Evolutionary conservation across 805 yeast species (phyloP), one percentile per base, ranked within the genome.

Genomic region (Ogataea dorogensis): DNA sequence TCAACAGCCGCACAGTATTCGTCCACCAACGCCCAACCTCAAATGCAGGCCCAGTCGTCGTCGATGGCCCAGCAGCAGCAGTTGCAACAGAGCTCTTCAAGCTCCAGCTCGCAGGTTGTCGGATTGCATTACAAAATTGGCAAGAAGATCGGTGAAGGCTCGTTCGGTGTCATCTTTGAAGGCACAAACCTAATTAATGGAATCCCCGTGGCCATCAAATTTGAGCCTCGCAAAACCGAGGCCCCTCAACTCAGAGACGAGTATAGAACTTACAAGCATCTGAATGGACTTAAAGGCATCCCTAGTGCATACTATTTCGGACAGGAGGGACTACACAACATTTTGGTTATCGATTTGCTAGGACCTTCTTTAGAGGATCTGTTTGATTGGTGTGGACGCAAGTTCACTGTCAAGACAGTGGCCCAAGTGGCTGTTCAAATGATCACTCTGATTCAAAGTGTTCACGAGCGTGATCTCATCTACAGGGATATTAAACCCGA

Each of bases 271-370:
- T 93, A 93, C 65, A 83, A 88, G 55, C 83, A 86, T 38, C 70
- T 93, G 33, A 77, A 79, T 40, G 95, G 94, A 13, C 74, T 81
- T 33, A 71, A 69, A 28, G 98, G 98, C 31, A 81, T 93, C 35
- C 98, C 98, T 34, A 79, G 81, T 53, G 98, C 96, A n/a, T 93
- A 93, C 66, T 93, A 88, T 61, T 91, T 91, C 61, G 98, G 98
- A 42, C 98, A 93, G 59, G 98, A 93, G 65, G 98, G 98, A 20
- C 76, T 93, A 42, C 98, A 93, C 68, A 89, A 91, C 61, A 88
- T 93, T 34, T 69, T 93, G 46, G 96, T 93, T 24, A 93, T 93
- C 51, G 98, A 93, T 59, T 71, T 93, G 28, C 71, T 93, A 53
- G 98, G 98, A 9, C 98, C 98, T 7, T 84, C 95, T 1, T 70